phyloP scores from a whole-genome alignment of 768 basidiomycete species.

The Suillus variegatus region DNA sequence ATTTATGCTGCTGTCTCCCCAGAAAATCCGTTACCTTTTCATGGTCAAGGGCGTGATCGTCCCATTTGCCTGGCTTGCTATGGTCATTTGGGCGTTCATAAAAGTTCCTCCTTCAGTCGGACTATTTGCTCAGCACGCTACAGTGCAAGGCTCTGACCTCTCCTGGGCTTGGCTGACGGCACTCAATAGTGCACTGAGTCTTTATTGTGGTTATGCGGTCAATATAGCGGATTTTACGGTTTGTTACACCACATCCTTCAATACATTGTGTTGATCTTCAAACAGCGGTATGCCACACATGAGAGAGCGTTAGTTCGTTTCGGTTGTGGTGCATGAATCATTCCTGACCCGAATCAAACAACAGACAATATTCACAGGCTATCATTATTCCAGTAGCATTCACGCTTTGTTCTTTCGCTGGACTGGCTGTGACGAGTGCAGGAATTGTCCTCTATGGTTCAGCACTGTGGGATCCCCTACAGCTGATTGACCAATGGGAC shows the following conservation, averaged over 20 bases:
- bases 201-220: conserved; percentile 70
- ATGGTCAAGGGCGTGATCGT: conserved; percentile 66
- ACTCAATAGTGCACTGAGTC: conserved; percentile 75
- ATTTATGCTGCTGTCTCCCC: conserved; percentile 74
- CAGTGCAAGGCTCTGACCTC: conserved; percentile 51
- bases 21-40: conserved; percentile 78
- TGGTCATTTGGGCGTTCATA: conserved; percentile 80
- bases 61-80: conserved; percentile 64
- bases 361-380: conserved; percentile 72
- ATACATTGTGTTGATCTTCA: conserved; percentile 17
- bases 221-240: conserved; percentile 88
- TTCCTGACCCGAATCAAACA: conserved; percentile 1
- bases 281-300: conserved; percentile 69
- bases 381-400: conserved; percentile 77
- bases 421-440: conserved; percentile 80
- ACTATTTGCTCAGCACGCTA: conserved; percentile 53
- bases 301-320: conserved; percentile 50
- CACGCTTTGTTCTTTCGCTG: conserved; percentile 75
- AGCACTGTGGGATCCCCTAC: conserved; percentile 72
- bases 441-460: conserved; percentile 68
- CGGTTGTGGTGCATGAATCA: neutral
- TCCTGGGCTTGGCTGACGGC: conserved; percentile 82
- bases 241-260: conserved; percentile 5
- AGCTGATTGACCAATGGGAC: conserved; percentile 78
- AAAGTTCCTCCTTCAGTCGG: conserved; percentile 64